A percentile compares a stretch with the other conserved stretches of the same genome.
Evolutionary conservation across 2,329 filamentous ascomycete species (phyloP).

Genomic region (Teratosphaeriaceae sp.): DNA sequence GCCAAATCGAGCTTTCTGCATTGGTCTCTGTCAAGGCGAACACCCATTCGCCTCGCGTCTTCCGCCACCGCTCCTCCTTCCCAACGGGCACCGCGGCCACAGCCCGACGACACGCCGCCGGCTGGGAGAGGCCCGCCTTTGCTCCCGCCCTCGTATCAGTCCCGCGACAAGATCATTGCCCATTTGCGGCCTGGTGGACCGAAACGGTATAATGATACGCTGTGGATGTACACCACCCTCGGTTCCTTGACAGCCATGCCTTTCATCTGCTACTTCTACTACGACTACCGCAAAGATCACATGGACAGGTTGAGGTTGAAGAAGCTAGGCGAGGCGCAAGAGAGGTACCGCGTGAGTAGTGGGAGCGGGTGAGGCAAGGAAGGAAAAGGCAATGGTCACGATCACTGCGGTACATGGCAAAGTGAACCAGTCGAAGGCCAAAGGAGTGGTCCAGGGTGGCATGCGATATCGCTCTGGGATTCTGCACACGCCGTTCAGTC

Average conservation of each 20-base stretch:
- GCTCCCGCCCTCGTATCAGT: neutral
- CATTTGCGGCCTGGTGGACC: neutral
- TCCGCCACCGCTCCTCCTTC: too few relatives aligned
- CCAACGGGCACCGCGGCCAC: too few relatives aligned
- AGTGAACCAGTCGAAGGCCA: too few relatives aligned
- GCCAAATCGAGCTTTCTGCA: too few relatives aligned
- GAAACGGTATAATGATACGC: constrained; percentile 1
- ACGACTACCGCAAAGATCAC: constrained; percentile 25
- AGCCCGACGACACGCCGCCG: neutral
- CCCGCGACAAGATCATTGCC: neutral
- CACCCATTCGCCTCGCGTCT: too few relatives aligned
- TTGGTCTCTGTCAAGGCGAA: too few relatives aligned
- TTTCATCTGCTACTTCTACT: constrained; percentile 24
- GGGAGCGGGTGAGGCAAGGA: neutral
- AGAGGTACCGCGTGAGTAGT: constrained; percentile 5
- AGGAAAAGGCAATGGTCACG: neutral
- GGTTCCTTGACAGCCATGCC: constrained; percentile 20
- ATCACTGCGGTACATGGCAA: too few relatives aligned
- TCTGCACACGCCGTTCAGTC: too few relatives aligned
- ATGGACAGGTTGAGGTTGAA: constrained; percentile 27
- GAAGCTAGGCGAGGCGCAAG: constrained; percentile 23
- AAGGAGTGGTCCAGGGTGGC: too few relatives aligned
- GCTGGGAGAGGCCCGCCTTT: neutral
- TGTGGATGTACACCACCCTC: constrained; percentile 13
- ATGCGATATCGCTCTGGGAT: too few relatives aligned